Conservation (phyloP, 768 basidiomycete species). For the Suillus alpinus region DNA sequence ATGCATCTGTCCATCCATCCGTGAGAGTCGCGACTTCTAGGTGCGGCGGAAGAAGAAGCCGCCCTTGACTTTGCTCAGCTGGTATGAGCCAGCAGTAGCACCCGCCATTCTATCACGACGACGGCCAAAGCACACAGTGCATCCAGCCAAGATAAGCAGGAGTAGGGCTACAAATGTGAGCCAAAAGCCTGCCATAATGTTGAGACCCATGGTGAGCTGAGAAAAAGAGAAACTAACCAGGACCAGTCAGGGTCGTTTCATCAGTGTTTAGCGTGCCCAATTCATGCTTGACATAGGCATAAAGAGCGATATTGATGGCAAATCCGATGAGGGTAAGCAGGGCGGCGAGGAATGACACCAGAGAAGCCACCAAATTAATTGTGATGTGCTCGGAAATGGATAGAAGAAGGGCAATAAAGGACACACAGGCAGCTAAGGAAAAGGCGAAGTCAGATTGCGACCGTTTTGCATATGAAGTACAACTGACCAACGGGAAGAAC, state of each 20-base stretch:
- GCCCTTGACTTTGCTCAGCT: slow-evolving; percentile 19
- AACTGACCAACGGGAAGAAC: slow-evolving; percentile 72
- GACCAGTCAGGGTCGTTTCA: slow-evolving; percentile 53
- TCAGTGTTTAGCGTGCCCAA: slow-evolving; percentile 46
- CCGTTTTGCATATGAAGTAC: not conserved
- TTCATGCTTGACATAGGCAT: slow-evolving; percentile 55
- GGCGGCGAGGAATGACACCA: slow-evolving; percentile 66
- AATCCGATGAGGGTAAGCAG: slow-evolving; percentile 69
- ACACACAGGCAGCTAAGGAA: slow-evolving; percentile 44
- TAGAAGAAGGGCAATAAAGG: slow-evolving; percentile 61
- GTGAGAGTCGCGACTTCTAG: slow-evolving; percentile 8
- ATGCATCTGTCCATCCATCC: not conserved
- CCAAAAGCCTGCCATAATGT: slow-evolving; percentile 58
- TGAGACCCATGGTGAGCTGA: slow-evolving; percentile 4
- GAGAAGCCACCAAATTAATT: slow-evolving; percentile 40
- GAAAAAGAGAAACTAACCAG: slow-evolving; percentile 44
- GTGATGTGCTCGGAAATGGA: slow-evolving; percentile 58
- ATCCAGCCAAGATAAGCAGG: slow-evolving; percentile 61
- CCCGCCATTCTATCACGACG: slow-evolving; percentile 51
- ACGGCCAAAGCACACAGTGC: slow-evolving; percentile 70
- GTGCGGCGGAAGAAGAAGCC: slow-evolving; percentile 40
- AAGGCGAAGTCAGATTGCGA: not conserved
- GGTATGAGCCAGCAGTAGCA: slow-evolving; percentile 24
- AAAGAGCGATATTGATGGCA: slow-evolving; percentile 74
- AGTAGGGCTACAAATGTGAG: slow-evolving; percentile 66